Conservation (phyloP, 1,284 basidiomycete genomes). For the Singerocomus inundabilis region DNA sequence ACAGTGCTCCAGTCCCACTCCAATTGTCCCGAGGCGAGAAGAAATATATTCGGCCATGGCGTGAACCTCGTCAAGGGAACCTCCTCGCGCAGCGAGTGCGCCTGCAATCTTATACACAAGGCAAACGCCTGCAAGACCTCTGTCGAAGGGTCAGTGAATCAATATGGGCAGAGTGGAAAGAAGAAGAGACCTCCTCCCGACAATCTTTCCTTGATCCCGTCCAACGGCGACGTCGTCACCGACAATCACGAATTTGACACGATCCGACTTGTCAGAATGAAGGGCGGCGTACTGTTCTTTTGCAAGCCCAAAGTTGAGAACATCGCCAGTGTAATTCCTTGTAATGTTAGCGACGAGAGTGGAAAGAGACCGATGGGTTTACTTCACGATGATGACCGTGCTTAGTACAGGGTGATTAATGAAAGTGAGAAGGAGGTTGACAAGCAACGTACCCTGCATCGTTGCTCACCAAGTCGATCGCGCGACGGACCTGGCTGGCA, state of each 20-base stretch:
- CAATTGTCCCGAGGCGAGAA: constrained; percentile 74
- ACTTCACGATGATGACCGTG: constrained; percentile 86
- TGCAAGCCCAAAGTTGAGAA: constrained; percentile 91
- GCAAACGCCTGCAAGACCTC: constrained; percentile 87
- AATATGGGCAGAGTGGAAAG: neutral
- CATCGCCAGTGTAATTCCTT: constrained; percentile 86
- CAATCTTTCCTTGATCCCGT: constrained; percentile 73
- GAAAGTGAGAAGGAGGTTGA: neutral
- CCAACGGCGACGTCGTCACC: constrained; percentile 93
- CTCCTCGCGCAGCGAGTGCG: constrained; percentile 74
- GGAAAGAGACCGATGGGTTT: constrained; percentile 16
- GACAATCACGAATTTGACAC: constrained; percentile 81
- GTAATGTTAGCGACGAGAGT: constrained; percentile 7
- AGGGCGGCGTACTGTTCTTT: constrained; percentile 80
- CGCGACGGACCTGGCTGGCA: constrained; percentile 76
- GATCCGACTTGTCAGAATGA: constrained; percentile 64
- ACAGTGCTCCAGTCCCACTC: constrained; percentile 90
- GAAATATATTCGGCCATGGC: constrained; percentile 67
- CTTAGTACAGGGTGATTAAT: constrained; percentile 38
- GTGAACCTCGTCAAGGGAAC: constrained; percentile 72
- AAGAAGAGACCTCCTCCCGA: constrained; percentile 67
- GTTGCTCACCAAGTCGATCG: constrained; percentile 76
- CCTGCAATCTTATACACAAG: constrained; percentile 93
- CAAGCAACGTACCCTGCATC: constrained; percentile 64
- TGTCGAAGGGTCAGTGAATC: constrained; percentile 23